Evolutionary conservation across 805 yeast species (phyloP), one percentile per base, ranked within the genome.

Genomic region (Soucietia sequanensis): DNA sequence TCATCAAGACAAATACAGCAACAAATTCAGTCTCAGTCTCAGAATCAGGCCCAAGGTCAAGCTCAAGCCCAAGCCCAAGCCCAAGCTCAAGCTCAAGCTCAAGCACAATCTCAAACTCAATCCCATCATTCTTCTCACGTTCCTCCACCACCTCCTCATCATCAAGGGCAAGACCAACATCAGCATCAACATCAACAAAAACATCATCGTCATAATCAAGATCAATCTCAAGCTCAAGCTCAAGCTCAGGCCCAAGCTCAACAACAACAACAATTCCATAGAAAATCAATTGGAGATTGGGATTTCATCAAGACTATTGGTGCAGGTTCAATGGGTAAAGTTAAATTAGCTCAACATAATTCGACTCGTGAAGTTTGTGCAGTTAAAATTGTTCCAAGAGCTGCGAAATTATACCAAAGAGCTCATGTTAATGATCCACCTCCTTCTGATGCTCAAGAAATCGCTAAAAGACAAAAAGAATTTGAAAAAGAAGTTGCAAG

Each of bases 291-390:
- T 35, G 99, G 98, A 10, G 96, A 93, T 46, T 91, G 99, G 99
- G 95, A 87, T 48, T 90, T 91, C 49, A 74, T 86, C 38, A 88
- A 88, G 60, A 89, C 96, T 2, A 85, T 93, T 30, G 99, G 99
- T 27, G 96, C 98, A 2, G 99, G 99, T 3, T 88, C 96, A 0
- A 93, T 93, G 99, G 99, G 99, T 39, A 95, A 91, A 59, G 99
- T 93, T 32, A 93, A 93, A 63, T 70, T 93, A 25, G 98, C 98
- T 2, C 81, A 79, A 50, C 95, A 90, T 64, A 77, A 84, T 46
- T 61, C 78, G 23, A 87, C 96, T 1, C 78, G 76, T 41, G 90
- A 86, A 48, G 73, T 87, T 10, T 91, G 96, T 63, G 95, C 95
- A 0, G 90, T 91, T 18, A 91, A 91, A 58, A 90, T 91, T 36